Base-by-base conservation (phyloP, 306 rosid species). In the Rosa multiflora region DNA sequence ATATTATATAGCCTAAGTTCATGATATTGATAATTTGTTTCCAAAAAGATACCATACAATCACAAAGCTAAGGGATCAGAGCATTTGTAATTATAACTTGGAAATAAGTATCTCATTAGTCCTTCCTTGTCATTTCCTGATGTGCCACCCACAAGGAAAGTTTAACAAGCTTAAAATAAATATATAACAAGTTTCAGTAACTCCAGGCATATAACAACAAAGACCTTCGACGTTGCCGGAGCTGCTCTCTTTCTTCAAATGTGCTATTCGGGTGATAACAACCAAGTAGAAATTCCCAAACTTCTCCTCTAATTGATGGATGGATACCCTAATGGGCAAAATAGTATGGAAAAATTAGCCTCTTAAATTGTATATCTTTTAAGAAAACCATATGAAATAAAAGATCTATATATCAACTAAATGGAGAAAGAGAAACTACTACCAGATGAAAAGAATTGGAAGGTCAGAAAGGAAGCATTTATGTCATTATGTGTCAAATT, bases 211-310 rank as follows among this genome's bases (percentile, higher is more conserved):
- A 67, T 70, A 83, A 82, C 73, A 55, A 12, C 29, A 47, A 62
- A 48, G 86, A 93, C 99, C 98, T 90, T 80, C 98, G 88, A 21
- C 46, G 92, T 63, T 87, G 82, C 66, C 88, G 94, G 79, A 93
- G 81, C 63, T 74, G 90, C 70, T 93, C 98, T 86, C 99, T 83
- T 87, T 96, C 98, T n/a, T 96, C 97, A 82, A 85, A 91, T 82
- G 98, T 87, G 89, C 97, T 91, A 67, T 42, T 80, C 39, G 97
- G 96, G 73, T 91, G 93, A 78, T 87, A 96, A 82, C 97, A 96
- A 79, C 98, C 99, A 63, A 96, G 97, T 79, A 96, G 87, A 88
- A 96, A 96, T 67, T 96, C 98, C 99, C 99, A 96, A 59, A 96
- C 99, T 89, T 96, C 99, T 83, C 98, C 98, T 87, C 91, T 91